A percentile compares a stretch with the other conserved stretches of the same genome.
Conservation (phyloP, 2,329 filamentous ascomycete species). For the Talaromyces verruculosus region DNA sequence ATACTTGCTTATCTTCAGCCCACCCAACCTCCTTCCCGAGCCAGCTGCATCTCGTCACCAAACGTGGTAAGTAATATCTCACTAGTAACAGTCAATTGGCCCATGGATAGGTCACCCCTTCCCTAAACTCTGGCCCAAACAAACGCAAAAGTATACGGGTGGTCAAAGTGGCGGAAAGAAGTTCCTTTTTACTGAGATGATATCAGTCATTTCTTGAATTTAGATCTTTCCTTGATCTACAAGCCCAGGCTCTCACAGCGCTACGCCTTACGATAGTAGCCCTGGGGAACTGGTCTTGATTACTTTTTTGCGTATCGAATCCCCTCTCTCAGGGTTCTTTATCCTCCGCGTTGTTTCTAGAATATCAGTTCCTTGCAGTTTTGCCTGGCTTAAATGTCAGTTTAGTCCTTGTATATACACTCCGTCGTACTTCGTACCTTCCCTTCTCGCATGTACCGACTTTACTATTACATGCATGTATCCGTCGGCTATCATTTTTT, state of each 20-base stretch:
- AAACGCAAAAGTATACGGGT: background rate
- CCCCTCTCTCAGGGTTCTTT: background rate
- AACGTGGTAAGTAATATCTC: constrained; percentile 12
- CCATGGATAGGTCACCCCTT: background rate
- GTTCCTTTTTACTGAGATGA: background rate
- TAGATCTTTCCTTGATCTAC: background rate
- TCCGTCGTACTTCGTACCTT: background rate
- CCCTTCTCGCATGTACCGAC: background rate
- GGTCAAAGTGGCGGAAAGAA: background rate
- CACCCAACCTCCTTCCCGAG: background rate
- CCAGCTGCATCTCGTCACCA: constrained; percentile 17
- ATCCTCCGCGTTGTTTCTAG: background rate
- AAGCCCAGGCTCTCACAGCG: background rate
- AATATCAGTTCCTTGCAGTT: background rate
- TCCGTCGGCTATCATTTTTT: background rate
- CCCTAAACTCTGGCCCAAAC: background rate
- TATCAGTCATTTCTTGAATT: background rate
- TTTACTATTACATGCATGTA: background rate
- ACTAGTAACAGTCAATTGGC: background rate
- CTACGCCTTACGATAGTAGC: background rate
- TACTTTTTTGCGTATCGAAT: constrained; percentile 20
- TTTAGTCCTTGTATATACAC: background rate
- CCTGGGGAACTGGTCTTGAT: background rate
- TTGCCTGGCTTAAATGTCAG: background rate
- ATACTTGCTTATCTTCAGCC: constrained; percentile 3